These are phyloP conservation scores for Leccinum rimulosum DNA, from an alignment of 768 basidiomycete genomes.

Conservation along the genomic window DNA sequence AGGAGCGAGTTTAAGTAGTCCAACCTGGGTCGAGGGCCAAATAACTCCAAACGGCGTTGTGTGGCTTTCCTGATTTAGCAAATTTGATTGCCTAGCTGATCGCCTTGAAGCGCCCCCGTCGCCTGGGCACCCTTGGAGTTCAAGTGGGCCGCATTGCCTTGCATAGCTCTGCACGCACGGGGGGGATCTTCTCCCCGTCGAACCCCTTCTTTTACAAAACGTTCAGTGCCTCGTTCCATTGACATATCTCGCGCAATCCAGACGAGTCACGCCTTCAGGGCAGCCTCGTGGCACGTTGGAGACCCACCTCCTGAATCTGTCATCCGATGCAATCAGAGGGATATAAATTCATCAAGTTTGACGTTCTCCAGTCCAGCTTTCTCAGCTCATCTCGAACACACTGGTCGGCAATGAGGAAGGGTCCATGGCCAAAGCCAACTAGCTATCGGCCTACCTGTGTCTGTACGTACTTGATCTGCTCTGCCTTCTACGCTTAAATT, in stretches of 20 bases:
- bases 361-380: neutral
- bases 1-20: conserved; percentile 30
- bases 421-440: neutral
- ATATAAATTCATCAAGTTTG: neutral
- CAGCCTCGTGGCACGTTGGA: neutral
- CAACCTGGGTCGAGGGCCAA: conserved; percentile 33
- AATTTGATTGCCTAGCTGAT: conserved; percentile 10
- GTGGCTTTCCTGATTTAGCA: conserved; percentile 4
- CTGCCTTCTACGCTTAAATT: neutral
- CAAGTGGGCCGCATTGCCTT: conserved; percentile 14
- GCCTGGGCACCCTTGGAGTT: conserved; percentile 11
- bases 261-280: neutral
- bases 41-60: conserved; percentile 26
- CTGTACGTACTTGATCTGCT: conserved; percentile 13
- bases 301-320: neutral
- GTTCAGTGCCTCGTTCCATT: conserved; percentile 5
- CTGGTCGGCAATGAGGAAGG: conserved; percentile 3
- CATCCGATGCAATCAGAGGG: neutral
- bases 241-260: neutral
- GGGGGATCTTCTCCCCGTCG: neutral
- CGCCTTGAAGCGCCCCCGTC: conserved; percentile 14
- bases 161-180: conserved; percentile 1
- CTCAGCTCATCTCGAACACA: neutral
- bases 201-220: conserved; percentile 1
- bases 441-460: neutral